These are phyloP conservation scores for Chytridiales sp. DNA, from an alignment of 371 early-diverging fungal species.

Conservation along the genomic window DNA sequence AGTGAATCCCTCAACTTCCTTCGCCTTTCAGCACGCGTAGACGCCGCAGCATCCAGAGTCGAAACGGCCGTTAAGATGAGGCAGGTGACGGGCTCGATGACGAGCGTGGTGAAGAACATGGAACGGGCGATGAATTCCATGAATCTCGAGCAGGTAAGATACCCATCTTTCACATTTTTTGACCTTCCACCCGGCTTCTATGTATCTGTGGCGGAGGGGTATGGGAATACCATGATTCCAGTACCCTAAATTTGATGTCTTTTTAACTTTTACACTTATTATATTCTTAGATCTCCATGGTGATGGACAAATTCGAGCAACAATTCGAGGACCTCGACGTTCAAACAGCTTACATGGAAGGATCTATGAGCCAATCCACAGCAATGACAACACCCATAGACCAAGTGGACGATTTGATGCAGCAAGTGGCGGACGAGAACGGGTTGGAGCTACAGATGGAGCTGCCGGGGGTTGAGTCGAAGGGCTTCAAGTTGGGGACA, in stretches of 20 bases:
- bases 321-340: conserved; percentile 89
- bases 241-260: too few species aligned
- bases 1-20: conserved; percentile 81
- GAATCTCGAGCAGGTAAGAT: conserved; percentile 78
- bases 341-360: conserved; percentile 85
- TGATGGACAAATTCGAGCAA: conserved; percentile 87
- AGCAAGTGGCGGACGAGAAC: conserved; percentile 87
- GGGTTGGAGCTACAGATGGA: conserved; percentile 71
- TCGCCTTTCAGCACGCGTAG: conserved; percentile 78
- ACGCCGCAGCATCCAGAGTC: conserved; percentile 82
- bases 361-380: conserved; percentile 73
- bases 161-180: neutral
- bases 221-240: too few species aligned
- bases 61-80: conserved; percentile 81
- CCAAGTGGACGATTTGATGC: conserved; percentile 80
- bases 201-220: too few species aligned
- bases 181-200: neutral
- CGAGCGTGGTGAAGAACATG: conserved; percentile 78
- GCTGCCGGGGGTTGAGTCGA: conserved; percentile 18
- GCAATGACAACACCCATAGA: conserved; percentile 75
- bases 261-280: too few species aligned
- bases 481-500: too few species aligned
- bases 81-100: conserved; percentile 69
- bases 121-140: conserved; percentile 79
- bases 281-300: conserved; percentile 76